Conservation (phyloP, 202 grass and related monocot species). For the Bolboschoenoplectus hybrid region DNA sequence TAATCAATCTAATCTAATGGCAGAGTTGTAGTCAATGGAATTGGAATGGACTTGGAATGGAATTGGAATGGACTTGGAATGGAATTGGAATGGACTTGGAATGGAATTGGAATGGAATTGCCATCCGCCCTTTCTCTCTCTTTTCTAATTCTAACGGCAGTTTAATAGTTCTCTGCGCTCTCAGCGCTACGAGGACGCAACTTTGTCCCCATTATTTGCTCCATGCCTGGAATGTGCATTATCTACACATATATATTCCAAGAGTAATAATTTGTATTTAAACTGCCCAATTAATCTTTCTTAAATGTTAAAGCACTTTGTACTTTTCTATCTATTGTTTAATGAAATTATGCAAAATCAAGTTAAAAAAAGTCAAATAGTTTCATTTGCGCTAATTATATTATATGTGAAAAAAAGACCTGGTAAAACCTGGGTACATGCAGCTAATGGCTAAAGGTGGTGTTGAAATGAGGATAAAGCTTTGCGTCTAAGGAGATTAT, state of each 20-base stretch:
- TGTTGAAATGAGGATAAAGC: conserved; percentile 28
- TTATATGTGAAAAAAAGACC: background rate
- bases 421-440: conserved; percentile 20
- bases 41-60: background rate
- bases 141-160: background rate
- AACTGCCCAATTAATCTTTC: too few species aligned
- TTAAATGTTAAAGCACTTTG: too few species aligned
- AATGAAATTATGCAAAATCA: too few species aligned
- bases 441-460: background rate
- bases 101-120: conserved; percentile 38
- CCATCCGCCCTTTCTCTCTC: conserved; percentile 37
- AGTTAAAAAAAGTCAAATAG: too few species aligned
- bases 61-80: too few species aligned
- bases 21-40: background rate
- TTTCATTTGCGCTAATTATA: background rate
- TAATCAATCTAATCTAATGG: background rate
- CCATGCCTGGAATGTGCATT: background rate
- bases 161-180: conserved; percentile 11
- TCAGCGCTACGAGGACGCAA: background rate
- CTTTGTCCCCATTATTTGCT: background rate
- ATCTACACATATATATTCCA: background rate
- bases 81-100: too few species aligned
- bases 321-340: too few species aligned
- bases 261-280: too few species aligned
- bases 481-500: conserved; percentile 21